phyloP scores from a whole-genome alignment of 2,329 filamentous ascomycete genomes.

The Waltergamsia citrina region DNA sequence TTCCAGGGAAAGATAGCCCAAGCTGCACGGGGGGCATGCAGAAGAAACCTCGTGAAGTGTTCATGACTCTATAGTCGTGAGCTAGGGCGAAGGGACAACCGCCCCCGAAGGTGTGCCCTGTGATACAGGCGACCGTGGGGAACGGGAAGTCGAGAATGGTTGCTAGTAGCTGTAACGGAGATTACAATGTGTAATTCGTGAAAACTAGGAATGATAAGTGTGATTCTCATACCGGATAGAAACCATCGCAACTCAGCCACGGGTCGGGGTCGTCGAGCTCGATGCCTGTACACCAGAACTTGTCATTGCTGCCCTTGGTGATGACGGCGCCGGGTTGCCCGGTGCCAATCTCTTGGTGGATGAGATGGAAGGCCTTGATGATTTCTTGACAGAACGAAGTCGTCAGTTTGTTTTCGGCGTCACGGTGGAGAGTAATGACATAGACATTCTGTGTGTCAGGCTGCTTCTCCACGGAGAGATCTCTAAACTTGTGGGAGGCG shows the following conservation, averaged over 20 bases:
- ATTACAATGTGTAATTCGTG: too few relatives aligned
- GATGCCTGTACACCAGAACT: background rate
- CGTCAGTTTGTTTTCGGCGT: background rate
- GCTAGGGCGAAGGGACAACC: background rate
- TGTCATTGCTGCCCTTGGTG: background rate
- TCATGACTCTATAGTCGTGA: background rate
- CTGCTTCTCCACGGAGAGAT: background rate
- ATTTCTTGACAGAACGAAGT: background rate
- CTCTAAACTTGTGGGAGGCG: background rate
- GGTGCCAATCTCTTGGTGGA: background rate
- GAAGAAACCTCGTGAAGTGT: background rate
- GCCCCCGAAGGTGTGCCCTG: background rate
- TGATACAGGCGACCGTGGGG: background rate
- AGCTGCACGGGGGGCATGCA: background rate
- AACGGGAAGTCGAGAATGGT: background rate
- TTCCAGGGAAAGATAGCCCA: background rate
- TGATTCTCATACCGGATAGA: background rate
- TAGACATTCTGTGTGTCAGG: background rate
- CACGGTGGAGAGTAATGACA: background rate
- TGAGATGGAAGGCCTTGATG: background rate
- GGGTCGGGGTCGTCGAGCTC: background rate
- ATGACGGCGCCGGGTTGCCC: background rate
- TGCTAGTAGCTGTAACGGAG: background rate
- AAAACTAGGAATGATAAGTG: too few relatives aligned
- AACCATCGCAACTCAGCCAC: background rate